Evolutionary conservation across 2,329 filamentous ascomycete genomes (phyloP), one percentile per base, ranked within the genome.

Genomic region (Xylariaceae sp.): DNA sequence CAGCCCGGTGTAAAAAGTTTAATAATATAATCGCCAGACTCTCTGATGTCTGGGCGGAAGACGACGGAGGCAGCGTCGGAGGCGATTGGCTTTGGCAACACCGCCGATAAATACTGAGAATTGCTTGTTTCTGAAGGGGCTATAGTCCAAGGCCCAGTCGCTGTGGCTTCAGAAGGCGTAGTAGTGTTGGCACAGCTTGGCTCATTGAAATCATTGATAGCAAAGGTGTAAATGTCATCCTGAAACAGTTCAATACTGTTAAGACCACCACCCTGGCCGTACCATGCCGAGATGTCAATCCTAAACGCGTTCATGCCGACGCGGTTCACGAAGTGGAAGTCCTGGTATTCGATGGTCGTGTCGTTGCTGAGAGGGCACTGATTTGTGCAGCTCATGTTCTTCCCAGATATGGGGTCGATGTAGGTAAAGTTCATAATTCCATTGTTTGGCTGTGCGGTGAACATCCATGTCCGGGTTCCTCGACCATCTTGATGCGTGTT

Each of bases 371-470:
- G 80, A n/a, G 92, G 90, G 65, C 94, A 99, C 66, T 84, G 81
- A 57, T 85, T 87, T 47, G 92, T 91, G 74, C 94, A 99, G 52
- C 82, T 86, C 24, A 77, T 74, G 50, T 87, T 86, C 44, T 82
- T 75, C 21, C 88, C 88, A 1, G 84, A 88, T 32, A 70, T 76
- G 20, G 88, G 87, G 66, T 97, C 91, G 59, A 86, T 86, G 64
- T 94, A 97, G 30, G 92, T 96, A 67, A 99, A 81, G 73, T 97
- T 97, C 86, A 99, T 90, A 70, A 99, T 97, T 46, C 94, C 94
- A 58, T 89, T 87, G 66, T 93, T 84, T 4, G 93, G 92, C 53
- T 93, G 77, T 15, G 92, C 90, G 18, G 90, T 91, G 68, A 91
- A 95, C 53, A 92, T 85, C 76, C 91, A 99, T 0, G 88, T 89